These are phyloP conservation scores for Pholiota microspora DNA, from an alignment of 768 basidiomycete genomes.

Conservation along the genomic window DNA sequence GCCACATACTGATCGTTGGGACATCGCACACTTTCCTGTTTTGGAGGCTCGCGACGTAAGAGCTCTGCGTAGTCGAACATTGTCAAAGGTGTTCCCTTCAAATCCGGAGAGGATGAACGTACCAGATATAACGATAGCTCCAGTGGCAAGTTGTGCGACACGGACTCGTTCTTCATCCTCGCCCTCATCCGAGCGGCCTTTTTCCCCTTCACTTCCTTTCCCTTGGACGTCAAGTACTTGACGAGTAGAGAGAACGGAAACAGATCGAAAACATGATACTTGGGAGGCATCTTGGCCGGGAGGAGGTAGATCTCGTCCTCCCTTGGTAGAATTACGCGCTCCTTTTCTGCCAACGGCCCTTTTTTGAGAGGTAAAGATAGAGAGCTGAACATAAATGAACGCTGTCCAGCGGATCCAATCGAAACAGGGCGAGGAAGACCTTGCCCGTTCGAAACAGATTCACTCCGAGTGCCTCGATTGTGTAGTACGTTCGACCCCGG, in stretches of 20 bases:
- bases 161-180: constrained; percentile 38
- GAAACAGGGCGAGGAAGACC: neutral
- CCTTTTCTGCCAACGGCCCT: constrained; percentile 4
- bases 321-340: constrained; percentile 35
- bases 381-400: constrained; percentile 6
- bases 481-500: neutral
- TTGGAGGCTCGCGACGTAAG: constrained; percentile 63
- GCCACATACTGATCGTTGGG: constrained; percentile 55
- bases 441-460: neutral
- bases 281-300: constrained; percentile 57
- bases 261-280: constrained; percentile 58
- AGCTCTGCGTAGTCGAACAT: constrained; percentile 40
- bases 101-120: constrained; percentile 17
- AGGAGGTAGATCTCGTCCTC: constrained; percentile 46
- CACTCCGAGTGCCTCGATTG: neutral
- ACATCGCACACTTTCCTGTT: constrained; percentile 53
- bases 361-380: constrained; percentile 14
- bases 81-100: too few species aligned
- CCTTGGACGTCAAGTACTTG: constrained; percentile 40
- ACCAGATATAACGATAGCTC: constrained; percentile 71
- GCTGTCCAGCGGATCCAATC: constrained; percentile 11
- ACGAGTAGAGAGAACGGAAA: constrained; percentile 70
- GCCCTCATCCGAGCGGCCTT: constrained; percentile 57
- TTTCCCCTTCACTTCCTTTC: constrained; percentile 57
- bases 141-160: constrained; percentile 63